phyloP scores from a whole-genome alignment of 805 yeast species.

The Zygosaccharomyces bailii region DNA sequence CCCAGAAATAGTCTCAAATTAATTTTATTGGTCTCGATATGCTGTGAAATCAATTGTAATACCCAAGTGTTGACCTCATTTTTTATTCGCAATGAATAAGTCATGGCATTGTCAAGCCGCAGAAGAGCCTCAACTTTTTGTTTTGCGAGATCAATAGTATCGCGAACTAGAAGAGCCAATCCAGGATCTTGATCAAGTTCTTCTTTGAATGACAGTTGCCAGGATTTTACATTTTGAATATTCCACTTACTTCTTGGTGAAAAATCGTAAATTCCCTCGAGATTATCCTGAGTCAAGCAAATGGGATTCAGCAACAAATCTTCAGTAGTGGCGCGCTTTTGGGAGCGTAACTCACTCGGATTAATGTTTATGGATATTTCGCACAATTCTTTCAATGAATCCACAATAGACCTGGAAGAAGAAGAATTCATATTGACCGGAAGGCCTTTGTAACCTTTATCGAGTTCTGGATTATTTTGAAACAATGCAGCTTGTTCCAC shows the following conservation, averaged over 20 bases:
- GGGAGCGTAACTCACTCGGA: constrained; percentile 54
- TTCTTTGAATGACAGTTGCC: constrained; percentile 30
- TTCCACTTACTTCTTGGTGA: constrained; percentile 64
- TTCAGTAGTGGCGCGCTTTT: constrained; percentile 22
- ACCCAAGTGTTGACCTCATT: constrained; percentile 74
- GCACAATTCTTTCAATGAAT: constrained; percentile 50
- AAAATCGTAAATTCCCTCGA: constrained; percentile 31
- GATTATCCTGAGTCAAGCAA: constrained; percentile 20
- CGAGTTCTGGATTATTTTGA: constrained; percentile 25
- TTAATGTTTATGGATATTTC: constrained; percentile 72
- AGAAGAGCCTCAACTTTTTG: constrained; percentile 67
- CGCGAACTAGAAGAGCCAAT: constrained; percentile 56
- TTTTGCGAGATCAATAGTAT: constrained; percentile 58
- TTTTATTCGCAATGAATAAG: constrained; percentile 72
- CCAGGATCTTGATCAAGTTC: constrained; percentile 48
- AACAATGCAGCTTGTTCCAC: constrained; percentile 64
- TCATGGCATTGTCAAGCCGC: constrained; percentile 68
- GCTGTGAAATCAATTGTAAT: constrained; percentile 56
- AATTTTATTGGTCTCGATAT: constrained; percentile 48
- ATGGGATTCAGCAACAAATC: constrained; percentile 18
- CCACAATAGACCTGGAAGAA: constrained; percentile 14
- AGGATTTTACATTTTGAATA: constrained; percentile 41
- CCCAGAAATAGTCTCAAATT: constrained; percentile 9
- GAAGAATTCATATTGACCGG: constrained; percentile 32
- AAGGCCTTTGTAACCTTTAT: constrained; percentile 54